Evolutionary conservation across 208 protist species (phyloP).

Genomic region (Crithidia fasciculata): DNA sequence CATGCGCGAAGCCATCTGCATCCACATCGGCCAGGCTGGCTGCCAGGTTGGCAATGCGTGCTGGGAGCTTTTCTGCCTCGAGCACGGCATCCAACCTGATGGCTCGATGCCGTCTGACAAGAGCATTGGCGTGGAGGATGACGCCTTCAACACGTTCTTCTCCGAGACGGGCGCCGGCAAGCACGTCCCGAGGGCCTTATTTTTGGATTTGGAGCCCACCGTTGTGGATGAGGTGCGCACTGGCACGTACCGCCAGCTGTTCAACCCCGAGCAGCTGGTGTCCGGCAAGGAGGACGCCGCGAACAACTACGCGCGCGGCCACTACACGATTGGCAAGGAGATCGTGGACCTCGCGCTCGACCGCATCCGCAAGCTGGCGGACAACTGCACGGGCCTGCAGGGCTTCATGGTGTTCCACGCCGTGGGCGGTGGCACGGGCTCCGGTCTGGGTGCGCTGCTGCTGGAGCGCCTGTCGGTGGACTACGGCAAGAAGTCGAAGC

Average conservation of each 20-base stretch:
- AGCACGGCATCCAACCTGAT: constrained; percentile 93
- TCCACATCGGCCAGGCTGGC: constrained; percentile 97
- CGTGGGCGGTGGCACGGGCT: constrained; percentile 99
- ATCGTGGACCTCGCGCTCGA: constrained; percentile 95
- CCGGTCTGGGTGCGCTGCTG: constrained; percentile 97
- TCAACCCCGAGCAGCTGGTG: constrained; percentile 98
- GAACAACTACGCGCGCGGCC: constrained; percentile 99
- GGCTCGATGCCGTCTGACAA: constrained; percentile 91
- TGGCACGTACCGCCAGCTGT: constrained; percentile 95
- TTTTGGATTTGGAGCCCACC: constrained; percentile 98
- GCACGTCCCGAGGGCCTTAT: constrained; percentile 95
- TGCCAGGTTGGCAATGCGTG: constrained; percentile 97
- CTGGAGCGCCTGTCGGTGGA: constrained; percentile 94
- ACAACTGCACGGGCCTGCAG: constrained; percentile 96
- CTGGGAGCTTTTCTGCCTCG: constrained; percentile 95
- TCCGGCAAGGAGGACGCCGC: constrained; percentile 97
- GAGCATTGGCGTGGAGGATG: constrained; percentile 82
- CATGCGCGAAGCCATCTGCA: constrained; percentile 95
- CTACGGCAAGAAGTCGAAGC: constrained; percentile 97
- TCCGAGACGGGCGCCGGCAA: constrained; percentile 93
- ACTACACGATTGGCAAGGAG: constrained; percentile 99
- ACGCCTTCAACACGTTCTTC: constrained; percentile 97
- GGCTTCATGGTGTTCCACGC: constrained; percentile 99
- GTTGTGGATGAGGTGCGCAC: constrained; percentile 97
- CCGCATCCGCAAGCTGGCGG: constrained; percentile 78